These are phyloP conservation scores for Styphnolobium japonicum DNA, from an alignment of 306 rosid genomes.

Conservation along the genomic window DNA sequence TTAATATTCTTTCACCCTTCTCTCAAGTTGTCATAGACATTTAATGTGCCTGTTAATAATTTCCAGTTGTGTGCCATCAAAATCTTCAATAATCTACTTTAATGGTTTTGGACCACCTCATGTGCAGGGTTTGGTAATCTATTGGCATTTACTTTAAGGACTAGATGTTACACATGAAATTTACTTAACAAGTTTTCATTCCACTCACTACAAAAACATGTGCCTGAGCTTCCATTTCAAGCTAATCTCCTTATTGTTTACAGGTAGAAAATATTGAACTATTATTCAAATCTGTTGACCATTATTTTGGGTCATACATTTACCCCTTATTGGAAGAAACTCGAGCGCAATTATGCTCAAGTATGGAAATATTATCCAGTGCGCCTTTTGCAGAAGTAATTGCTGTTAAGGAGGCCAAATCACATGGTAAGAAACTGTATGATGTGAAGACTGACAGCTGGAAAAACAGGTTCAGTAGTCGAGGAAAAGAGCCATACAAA, in stretches of 20 bases:
- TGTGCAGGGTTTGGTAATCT: not conserved
- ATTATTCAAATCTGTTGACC: conserved; percentile 38
- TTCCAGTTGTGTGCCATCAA: too few relatives aligned
- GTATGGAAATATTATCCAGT: conserved; percentile 46
- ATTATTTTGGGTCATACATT: conserved; percentile 45
- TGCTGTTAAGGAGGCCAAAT: conserved; percentile 26
- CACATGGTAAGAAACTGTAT: conserved; percentile 23
- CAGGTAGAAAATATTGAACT: conserved; percentile 57
- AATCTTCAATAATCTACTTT: too few relatives aligned
- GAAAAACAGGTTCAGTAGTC: conserved; percentile 47
- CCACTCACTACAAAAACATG: not conserved
- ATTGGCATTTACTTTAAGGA: not conserved
- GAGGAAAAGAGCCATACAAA: conserved; percentile 60
- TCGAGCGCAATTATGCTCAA: conserved; percentile 48
- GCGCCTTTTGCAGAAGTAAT: conserved; percentile 56
- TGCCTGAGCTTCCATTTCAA: not conserved
- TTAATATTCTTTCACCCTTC: too few relatives aligned
- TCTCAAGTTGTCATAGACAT: too few relatives aligned
- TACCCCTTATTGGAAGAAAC: conserved; percentile 74
- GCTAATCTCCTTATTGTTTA: not conserved
- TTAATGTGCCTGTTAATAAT: too few relatives aligned
- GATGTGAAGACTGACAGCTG: conserved; percentile 41
- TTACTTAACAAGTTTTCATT: not conserved
- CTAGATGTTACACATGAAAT: not conserved
- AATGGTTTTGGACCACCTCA: not conserved